phyloP scores from a whole-genome alignment of 23 red algal species.

The Gracilaria domingensis region DNA sequence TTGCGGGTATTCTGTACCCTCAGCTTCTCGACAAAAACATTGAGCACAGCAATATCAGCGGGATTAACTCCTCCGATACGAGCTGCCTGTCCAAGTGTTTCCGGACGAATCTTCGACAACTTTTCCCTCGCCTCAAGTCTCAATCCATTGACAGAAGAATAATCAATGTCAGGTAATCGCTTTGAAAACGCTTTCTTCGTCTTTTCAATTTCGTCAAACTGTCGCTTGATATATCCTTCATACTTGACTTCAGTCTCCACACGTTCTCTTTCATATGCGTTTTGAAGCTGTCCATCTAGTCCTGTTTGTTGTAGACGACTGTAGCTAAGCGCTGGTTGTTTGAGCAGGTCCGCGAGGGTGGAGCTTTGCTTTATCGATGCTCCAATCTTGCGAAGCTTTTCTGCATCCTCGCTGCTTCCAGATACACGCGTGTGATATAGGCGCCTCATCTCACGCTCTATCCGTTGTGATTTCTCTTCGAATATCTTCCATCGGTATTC shows the following conservation, averaged over 20 bases:
- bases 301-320: constrained; percentile 57
- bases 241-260: constrained; percentile 97
- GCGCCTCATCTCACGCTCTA: constrained; percentile 71
- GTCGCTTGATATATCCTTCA: constrained; percentile 91
- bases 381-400: constrained; percentile 19
- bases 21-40: constrained; percentile 78
- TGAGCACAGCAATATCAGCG: constrained; percentile 88
- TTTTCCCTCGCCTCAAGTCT: constrained; percentile 90
- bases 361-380: constrained; percentile 64
- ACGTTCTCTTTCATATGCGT: constrained; percentile 85
- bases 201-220: constrained; percentile 82
- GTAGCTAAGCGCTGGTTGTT: constrained; percentile 84
- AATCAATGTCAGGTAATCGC: constrained; percentile 78
- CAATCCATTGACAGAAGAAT: constrained; percentile 72
- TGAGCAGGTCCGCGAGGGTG: constrained; percentile 53
- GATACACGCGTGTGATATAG: constrained; percentile 57
- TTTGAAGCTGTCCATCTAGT: constrained; percentile 64
- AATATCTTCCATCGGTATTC: constrained; percentile 87
- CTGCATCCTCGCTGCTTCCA: constrained; percentile 33
- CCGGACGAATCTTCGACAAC: constrained; percentile 79
- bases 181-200: constrained; percentile 39
- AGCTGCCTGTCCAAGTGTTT: constrained; percentile 91
- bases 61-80: constrained; percentile 97
- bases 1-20: not conserved
- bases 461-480: constrained; percentile 72